Percentiles rank a stretch among this genome's conserved stretches.
These are phyloP conservation scores for Fistulifera pelliculosa DNA, from an alignment of 108 stramenopile genomes.

Conservation along the genomic window DNA sequence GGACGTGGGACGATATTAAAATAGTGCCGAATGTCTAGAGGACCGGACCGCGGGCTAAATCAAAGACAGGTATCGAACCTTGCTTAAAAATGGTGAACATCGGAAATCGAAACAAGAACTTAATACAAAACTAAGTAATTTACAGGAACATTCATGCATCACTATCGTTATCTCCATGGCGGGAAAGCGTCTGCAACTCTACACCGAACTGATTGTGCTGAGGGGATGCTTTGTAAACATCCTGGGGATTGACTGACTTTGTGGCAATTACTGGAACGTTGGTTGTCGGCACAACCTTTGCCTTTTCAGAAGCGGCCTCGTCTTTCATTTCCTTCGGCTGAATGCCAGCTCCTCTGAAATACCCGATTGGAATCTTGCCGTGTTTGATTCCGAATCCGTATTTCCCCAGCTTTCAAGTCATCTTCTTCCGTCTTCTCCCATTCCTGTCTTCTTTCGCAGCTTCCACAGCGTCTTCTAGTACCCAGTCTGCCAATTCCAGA, in stretches of 20 bases:
- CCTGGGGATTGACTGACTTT: slow-evolving; percentile 27
- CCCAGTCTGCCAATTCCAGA: slow-evolving; percentile 73
- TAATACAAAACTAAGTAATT: too few relatives aligned
- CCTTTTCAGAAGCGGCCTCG: neutral
- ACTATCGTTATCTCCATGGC: too few relatives aligned
- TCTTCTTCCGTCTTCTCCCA: slow-evolving; percentile 36
- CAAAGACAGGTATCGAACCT: too few relatives aligned
- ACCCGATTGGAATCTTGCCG: neutral
- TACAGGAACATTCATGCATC: too few relatives aligned
- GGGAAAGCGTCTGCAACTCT: slow-evolving; percentile 25
- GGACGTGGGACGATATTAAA: too few relatives aligned
- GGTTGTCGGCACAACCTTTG: neutral
- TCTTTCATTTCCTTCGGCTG: slow-evolving; percentile 6
- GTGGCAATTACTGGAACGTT: slow-evolving; percentile 31
- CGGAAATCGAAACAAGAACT: too few relatives aligned
- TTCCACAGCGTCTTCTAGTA: slow-evolving; percentile 56
- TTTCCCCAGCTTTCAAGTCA: slow-evolving; percentile 9
- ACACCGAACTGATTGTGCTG: slow-evolving; percentile 33
- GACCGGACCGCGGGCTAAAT: too few relatives aligned
- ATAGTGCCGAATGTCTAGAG: too few relatives aligned
- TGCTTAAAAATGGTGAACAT: too few relatives aligned
- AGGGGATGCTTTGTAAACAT: slow-evolving; percentile 35
- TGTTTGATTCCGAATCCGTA: slow-evolving; percentile 7
- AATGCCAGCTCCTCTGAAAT: slow-evolving; percentile 14
- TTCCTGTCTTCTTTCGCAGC: slow-evolving; percentile 65